Percentiles rank a stretch among this genome's conserved stretches.
These are phyloP conservation scores for Solanum bukasovii DNA, from an alignment of 257 asterid genomes.

Conservation along the genomic window DNA sequence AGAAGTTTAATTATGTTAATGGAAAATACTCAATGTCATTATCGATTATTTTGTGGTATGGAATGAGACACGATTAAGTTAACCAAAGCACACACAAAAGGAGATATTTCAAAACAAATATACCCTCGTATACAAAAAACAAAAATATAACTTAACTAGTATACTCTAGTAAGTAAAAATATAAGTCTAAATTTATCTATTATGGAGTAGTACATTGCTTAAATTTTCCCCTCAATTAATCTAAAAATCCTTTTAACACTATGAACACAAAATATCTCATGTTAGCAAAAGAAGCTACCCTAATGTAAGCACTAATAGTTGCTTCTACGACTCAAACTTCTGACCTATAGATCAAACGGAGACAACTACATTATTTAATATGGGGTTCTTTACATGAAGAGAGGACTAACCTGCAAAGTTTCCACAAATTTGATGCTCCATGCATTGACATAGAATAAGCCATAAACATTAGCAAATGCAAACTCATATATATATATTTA, in stretches of 20 bases:
- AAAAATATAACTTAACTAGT: not conserved
- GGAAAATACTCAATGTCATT: not conserved
- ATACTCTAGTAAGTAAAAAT: not conserved
- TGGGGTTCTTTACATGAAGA: not conserved
- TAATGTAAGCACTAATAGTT: not conserved
- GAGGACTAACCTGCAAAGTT: not conserved
- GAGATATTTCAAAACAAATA: not conserved
- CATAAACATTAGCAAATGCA: not conserved
- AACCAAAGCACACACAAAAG: not conserved
- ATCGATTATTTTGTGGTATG: not conserved
- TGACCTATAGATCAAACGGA: not conserved
- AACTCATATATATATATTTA: not conserved
- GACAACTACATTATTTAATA: not conserved
- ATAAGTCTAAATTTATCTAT: not conserved
- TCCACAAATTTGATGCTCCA: not conserved
- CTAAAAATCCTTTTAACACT: not conserved
- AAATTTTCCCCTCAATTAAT: not conserved
- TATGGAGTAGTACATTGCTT: not conserved
- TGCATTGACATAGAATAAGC: not conserved
- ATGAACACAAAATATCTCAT: not conserved
- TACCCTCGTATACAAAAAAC: not conserved
- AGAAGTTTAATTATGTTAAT: not conserved
- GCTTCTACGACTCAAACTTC: not conserved
- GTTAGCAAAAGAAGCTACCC: not conserved
- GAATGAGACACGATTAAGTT: not conserved